Evolutionary conservation across 345 rosid genomes (phyloP), one percentile per base, ranked within the genome.

Genomic region (Hibiscus tridactylites): DNA sequence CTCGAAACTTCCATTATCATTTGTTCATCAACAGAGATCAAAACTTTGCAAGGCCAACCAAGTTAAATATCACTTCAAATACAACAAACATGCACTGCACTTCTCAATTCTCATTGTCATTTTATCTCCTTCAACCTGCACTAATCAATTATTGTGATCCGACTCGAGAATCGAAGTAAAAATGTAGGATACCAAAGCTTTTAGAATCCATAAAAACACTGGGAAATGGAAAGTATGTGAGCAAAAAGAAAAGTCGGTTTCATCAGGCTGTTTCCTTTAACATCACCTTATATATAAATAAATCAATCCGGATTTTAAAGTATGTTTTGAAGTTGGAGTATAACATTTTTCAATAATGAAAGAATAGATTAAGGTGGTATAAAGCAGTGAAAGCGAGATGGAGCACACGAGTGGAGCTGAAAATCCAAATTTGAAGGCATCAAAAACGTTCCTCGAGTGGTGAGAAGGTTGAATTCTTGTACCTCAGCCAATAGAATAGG

Each of bases 1-100:
- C 85, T 81, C 24, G 80, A 80, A 73, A 69, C 61, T 69, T 88
- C 87, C 96, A 85, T 80, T 21, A 42, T 42, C 47, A 74, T 5
- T 19, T 9, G 19, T 21, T 65, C 33, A 65, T 13, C 19, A 24
- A 63, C 68, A 3, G 16, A 63, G 47, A 37, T 5, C 8, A 63
- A 17, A 64, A 10, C 29, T 39, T 19, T 13, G 52, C 9, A 64
- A 39, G 9, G 2, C 16, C 29, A 61, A 68, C 19, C 33, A 49
- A 61, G 66, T 29, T 67, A 15, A 56, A 50, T 81, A n/a, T 49
- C 61, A 65, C 66, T 47, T 56, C 67, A 72, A 70, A 19, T 9
- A 39, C 44, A 39, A 65, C 57, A 47, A 67, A 59, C 71, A 68
- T 44, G 73, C 64, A 56, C 73, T 70, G 60, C 61, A 44, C 17